A percentile compares a stretch with the other conserved stretches of the same genome.
These are phyloP conservation scores for Phylloporus sp. DNA, from an alignment of 768 basidiomycete genomes.

Conservation along the genomic window DNA sequence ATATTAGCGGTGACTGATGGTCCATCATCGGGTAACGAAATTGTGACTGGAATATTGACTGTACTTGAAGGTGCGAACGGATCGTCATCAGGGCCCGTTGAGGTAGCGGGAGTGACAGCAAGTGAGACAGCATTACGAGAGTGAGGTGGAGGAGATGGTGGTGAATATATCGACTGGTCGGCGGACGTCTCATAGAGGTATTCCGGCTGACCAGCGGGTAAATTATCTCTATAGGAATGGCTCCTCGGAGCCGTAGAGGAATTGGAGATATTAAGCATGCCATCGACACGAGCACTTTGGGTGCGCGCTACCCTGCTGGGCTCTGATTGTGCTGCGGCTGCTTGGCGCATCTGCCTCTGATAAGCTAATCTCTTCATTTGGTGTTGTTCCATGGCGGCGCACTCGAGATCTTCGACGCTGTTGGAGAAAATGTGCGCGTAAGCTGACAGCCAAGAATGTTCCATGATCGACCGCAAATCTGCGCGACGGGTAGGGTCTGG, in stretches of 20 bases:
- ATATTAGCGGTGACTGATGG: conserved; percentile 14
- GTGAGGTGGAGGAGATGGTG: conserved; percentile 31
- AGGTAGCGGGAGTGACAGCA: conserved; percentile 42
- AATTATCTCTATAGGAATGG: conserved; percentile 48
- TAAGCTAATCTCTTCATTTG: conserved; percentile 77
- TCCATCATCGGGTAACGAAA: conserved; percentile 26
- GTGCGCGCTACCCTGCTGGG: conserved; percentile 37
- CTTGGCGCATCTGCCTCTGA: conserved; percentile 71
- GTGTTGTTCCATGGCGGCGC: conserved; percentile 76
- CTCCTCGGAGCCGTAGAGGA: conserved; percentile 37
- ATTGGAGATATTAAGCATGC: conserved; percentile 30
- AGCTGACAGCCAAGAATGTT: conserved; percentile 77
- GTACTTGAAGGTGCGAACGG: conserved; percentile 53
- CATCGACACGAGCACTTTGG: conserved; percentile 55
- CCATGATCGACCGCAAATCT: conserved; percentile 74
- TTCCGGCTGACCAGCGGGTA: conserved; percentile 47
- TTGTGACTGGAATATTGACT: conserved; percentile 26
- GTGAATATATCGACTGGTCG: conserved; percentile 48
- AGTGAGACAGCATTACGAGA: conserved; percentile 38
- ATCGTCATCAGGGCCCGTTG: conserved; percentile 53
- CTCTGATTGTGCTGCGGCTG: conserved; percentile 33
- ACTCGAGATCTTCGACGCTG: conserved; percentile 74
- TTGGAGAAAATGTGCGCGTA: conserved; percentile 50
- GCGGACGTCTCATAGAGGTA: conserved; percentile 69
- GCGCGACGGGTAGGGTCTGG: conserved; percentile 83